Conservation (phyloP, 2,329 filamentous ascomycete genomes). For the Penicillium sp. region DNA sequence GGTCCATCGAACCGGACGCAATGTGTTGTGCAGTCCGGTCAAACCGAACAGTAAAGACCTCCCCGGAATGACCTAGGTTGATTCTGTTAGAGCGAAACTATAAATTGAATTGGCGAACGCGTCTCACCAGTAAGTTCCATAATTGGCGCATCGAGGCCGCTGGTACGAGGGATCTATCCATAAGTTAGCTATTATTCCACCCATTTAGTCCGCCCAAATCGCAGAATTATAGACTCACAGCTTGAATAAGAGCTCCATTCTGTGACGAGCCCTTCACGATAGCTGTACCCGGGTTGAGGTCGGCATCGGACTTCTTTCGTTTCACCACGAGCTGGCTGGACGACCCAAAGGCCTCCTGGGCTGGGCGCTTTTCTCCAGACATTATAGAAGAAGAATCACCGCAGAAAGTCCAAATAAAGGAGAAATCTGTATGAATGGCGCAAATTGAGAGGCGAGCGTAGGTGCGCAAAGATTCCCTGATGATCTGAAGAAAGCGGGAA, state of each 20-base stretch:
- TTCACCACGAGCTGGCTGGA: conserved; percentile 79
- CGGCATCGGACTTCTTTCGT: conserved; percentile 72
- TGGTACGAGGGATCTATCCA: conserved; percentile 71
- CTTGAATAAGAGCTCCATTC: conserved; percentile 65
- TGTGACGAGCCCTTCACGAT: conserved; percentile 56
- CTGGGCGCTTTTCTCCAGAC: conserved; percentile 89
- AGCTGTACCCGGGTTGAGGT: conserved; percentile 56
- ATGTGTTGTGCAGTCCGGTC: conserved; percentile 85
- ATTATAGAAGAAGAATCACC: conserved; percentile 48
- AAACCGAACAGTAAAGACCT: conserved; percentile 89
- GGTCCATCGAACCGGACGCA: conserved; percentile 93
- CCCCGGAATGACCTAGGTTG: conserved; percentile 63
- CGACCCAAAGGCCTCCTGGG: conserved; percentile 76
- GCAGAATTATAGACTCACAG: conserved; percentile 51
- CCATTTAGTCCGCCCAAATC: background rate
- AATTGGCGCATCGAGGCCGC: conserved; percentile 80
- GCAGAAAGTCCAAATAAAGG: background rate
- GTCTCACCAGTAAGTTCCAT: conserved; percentile 84
- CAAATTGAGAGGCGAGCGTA: background rate
- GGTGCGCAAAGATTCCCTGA: conserved; percentile 18
- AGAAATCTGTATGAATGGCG: background rate
- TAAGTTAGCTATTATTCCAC: conserved; percentile 11
- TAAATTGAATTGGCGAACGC: background rate
- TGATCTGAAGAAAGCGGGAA: conserved; percentile 19
- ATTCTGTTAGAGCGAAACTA: conserved; percentile 8